These are phyloP conservation scores for Elsinoe necatrix DNA, from an alignment of 2,329 filamentous ascomycete species.

Conservation along the genomic window DNA sequence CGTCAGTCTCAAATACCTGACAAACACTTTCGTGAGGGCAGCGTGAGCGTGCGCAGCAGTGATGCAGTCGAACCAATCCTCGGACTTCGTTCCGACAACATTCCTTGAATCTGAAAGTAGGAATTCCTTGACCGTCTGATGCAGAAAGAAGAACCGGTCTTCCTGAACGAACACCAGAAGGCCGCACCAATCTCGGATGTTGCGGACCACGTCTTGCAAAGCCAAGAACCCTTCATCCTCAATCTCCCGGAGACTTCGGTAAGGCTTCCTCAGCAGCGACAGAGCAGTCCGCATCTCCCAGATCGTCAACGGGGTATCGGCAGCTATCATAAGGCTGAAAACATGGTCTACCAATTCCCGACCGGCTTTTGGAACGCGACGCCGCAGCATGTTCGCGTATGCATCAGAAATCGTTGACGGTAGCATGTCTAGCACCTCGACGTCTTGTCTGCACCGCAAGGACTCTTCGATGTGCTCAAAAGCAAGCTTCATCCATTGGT, in stretches of 20 bases:
- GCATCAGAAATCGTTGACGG: neutral
- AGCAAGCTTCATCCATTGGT: constrained; percentile 5
- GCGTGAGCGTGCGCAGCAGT: too few relatives aligned
- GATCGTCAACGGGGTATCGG: neutral
- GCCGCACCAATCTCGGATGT: neutral
- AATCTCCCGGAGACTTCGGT: neutral
- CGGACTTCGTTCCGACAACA: too few relatives aligned
- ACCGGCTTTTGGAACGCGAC: neutral
- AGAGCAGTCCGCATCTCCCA: neutral
- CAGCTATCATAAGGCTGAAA: neutral
- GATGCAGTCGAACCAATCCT: too few relatives aligned
- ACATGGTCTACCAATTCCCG: neutral
- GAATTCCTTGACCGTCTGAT: neutral
- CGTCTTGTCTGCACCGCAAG: neutral
- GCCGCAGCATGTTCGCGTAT: neutral
- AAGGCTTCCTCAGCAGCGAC: neutral
- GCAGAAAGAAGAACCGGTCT: neutral
- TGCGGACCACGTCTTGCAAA: neutral
- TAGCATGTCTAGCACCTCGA: neutral
- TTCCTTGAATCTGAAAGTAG: neutral
- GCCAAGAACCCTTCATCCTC: neutral
- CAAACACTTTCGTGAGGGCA: too few relatives aligned
- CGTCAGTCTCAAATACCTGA: too few relatives aligned
- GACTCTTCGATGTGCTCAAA: neutral
- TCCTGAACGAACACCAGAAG: neutral